Conservation (phyloP, 108 stramenopile species). For the Conticribra guillardii region DNA sequence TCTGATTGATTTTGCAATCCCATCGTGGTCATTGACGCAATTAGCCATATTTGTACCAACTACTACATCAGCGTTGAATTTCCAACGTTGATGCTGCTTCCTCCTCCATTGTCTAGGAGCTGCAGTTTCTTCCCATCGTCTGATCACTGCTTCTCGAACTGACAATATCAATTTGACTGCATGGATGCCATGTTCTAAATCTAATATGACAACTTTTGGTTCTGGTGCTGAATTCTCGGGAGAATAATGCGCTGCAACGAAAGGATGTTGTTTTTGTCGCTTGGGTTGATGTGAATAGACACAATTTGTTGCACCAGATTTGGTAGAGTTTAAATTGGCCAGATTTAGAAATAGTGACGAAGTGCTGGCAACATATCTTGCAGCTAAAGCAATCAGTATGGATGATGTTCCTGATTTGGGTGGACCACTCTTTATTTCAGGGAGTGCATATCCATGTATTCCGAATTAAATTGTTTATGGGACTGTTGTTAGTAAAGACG, state of each 20-base stretch:
- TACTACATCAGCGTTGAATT: background rate
- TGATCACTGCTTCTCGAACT: constrained; percentile 49
- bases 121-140: constrained; percentile 49
- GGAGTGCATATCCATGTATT: background rate
- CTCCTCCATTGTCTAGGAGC: constrained; percentile 41
- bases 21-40: too few relatives aligned
- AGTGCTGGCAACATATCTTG: constrained; percentile 49
- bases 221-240: constrained; percentile 9
- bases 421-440: constrained; percentile 29
- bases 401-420: constrained; percentile 47
- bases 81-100: constrained; percentile 12
- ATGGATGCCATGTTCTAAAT: constrained; percentile 47
- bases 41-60: background rate
- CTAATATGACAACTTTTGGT: constrained; percentile 45
- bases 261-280: background rate
- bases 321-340: background rate
- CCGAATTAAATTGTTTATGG: background rate
- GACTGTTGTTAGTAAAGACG: too few relatives aligned
- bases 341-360: constrained; percentile 13
- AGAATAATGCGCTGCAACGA: background rate
- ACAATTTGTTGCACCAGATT: background rate
- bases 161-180: constrained; percentile 34
- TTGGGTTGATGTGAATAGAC: constrained; percentile 11
- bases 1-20: constrained; percentile 5
- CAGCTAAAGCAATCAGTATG: constrained; percentile 40